Evolutionary conservation across 2,329 filamentous ascomycete species (phyloP), one percentile per base, ranked within the genome.

Genomic region (Fusarium pseudograminearum): DNA sequence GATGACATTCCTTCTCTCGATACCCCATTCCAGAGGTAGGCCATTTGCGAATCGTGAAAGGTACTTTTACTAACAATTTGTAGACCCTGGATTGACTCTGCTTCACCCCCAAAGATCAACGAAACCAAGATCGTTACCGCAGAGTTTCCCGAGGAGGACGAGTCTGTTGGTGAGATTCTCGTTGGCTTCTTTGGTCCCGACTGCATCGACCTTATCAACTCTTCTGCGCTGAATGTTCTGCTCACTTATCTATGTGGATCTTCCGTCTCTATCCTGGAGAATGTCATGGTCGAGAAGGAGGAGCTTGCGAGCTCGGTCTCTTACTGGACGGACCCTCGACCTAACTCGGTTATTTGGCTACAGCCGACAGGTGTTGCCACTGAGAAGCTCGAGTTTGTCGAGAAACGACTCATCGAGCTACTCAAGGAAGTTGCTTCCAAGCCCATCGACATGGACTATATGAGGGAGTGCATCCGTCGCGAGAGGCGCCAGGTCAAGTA

Each of bases 111-210:
- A 4, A 80, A 88, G 0, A 83, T 99, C 30, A 86, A 87, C 31
- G 85, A 92, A 77, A 93, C 93, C 0, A 84, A 90, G 14, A 80
- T 97, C 15, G 89, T 95, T 70, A 93, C 86, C 1, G 91, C 97
- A 30, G 91, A 97, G 67, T 99, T 99, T 74, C 96, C 96, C 0
- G 96, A 99, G 77, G 95, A 98, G 74, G 96, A 99, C 71, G 96
- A 99, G 77, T 95, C 93, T 0, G 92, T 90, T 58, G 96, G 96
- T 38, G 95, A 98, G 77, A 89, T 98, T 51, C 83, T 93, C 50
- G 89, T 98, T 22, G 91, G 88, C 2, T 97, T 97, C 81, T 89
- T 98, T 57, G 96, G 96, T 1, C 96, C 96, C 1, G 86, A 91
- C 73, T 94, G 91, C 78, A 91, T 87, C 55, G 90, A 98, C 72